phyloP scores from a whole-genome alignment of 371 early-diverging fungal species.

The Circinella umbellata region DNA sequence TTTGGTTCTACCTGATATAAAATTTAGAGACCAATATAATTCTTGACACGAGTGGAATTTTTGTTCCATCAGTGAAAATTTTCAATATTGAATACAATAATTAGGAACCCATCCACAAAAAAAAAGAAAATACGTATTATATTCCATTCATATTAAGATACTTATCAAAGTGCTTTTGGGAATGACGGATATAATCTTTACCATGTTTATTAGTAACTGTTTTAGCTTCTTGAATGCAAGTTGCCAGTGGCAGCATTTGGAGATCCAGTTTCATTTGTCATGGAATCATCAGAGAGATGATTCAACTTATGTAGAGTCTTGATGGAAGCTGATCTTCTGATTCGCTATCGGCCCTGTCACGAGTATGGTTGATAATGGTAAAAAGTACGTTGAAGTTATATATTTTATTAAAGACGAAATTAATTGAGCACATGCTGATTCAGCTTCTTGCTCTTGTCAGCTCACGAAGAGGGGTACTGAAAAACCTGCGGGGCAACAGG shows the following conservation, averaged over 20 bases:
- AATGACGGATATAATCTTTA: neutral
- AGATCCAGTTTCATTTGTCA: slow-evolving; percentile 3
- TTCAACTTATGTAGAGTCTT: slow-evolving; percentile 3
- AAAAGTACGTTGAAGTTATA: too few species aligned
- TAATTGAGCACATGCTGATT: too few species aligned
- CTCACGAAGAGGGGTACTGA: too few species aligned
- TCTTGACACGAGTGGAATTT: too few species aligned
- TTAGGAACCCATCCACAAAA: too few species aligned
- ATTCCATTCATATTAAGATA: neutral
- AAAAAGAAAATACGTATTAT: neutral
- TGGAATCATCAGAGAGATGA: slow-evolving; percentile 5
- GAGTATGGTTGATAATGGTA: slow-evolving; percentile 8
- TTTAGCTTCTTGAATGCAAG: slow-evolving; percentile 6
- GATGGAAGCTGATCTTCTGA: neutral
- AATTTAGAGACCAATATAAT: too few species aligned
- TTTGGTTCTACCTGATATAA: too few species aligned
- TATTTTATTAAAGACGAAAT: too few species aligned
- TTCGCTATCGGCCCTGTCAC: neutral
- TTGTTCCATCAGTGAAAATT: too few species aligned
- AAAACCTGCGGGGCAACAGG: too few species aligned
- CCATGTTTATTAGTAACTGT: neutral
- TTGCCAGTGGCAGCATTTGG: neutral
- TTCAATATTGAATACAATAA: too few species aligned
- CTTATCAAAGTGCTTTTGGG: neutral
- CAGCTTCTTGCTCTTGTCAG: too few species aligned